These are phyloP conservation scores for Laguncularia racemosa DNA, from an alignment of 345 rosid species.

Conservation along the genomic window DNA sequence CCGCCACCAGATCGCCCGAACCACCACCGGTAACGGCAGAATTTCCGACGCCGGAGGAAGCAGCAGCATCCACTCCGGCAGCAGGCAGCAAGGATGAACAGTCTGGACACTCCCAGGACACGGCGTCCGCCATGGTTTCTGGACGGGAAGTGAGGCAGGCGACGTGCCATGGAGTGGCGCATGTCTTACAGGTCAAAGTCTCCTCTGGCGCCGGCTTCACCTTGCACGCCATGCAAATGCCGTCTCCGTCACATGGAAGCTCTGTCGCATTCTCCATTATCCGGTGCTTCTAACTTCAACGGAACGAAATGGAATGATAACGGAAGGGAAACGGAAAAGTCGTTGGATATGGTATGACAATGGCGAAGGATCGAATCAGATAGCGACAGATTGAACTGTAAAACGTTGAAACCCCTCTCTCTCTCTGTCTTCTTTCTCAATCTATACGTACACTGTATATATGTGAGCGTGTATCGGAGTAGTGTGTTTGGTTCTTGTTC, in stretches of 20 bases:
- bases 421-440: too few relatives aligned
- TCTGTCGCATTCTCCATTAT: conserved; percentile 38
- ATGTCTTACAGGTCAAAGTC: conserved; percentile 41
- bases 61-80: conserved; percentile 1
- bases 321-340: not conserved
- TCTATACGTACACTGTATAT: too few relatives aligned
- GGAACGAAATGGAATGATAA: not conserved
- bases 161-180: conserved; percentile 74
- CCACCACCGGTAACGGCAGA: conserved; percentile 15
- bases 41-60: conserved; percentile 4
- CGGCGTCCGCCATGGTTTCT: conserved; percentile 33
- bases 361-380: conserved; percentile 4
- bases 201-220: conserved; percentile 32
- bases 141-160: conserved; percentile 36
- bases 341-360: not conserved
- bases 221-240: conserved; percentile 61
- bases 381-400: not conserved
- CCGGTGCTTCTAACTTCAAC: not conserved
- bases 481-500: too few relatives aligned
- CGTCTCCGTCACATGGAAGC: conserved; percentile 65
- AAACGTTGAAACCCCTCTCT: too few relatives aligned
- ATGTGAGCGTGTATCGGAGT: too few relatives aligned
- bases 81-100: conserved; percentile 21
- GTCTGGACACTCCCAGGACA: conserved; percentile 70
- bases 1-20: conserved; percentile 38